phyloP scores from a whole-genome alignment of 345 rosid genomes.

The Salix dunnii region DNA sequence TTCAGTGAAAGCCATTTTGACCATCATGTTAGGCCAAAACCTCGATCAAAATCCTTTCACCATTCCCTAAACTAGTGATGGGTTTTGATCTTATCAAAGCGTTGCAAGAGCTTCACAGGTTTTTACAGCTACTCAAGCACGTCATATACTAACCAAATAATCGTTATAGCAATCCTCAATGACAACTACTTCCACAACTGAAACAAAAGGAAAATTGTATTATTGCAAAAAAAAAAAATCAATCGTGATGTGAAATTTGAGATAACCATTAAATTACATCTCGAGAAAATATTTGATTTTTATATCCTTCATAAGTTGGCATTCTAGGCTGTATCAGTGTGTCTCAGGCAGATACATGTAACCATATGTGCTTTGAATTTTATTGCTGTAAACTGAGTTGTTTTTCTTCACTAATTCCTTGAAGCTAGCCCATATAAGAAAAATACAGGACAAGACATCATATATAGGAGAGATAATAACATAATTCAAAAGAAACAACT shows the following conservation, averaged over 20 bases:
- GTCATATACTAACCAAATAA: neutral
- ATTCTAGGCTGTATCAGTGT: neutral
- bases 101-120: neutral
- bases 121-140: neutral
- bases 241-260: neutral
- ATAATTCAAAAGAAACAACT: neutral
- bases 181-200: conserved; percentile 4
- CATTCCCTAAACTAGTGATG: neutral
- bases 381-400: neutral
- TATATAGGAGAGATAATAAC: neutral
- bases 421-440: conserved; percentile 1
- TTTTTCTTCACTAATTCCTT: neutral
- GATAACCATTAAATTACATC: neutral
- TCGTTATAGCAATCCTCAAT: neutral
- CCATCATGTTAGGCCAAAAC: neutral
- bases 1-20: conserved; percentile 2
- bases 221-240: neutral
- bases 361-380: neutral
- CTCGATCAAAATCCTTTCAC: neutral
- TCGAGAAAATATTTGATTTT: neutral
- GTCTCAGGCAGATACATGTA: neutral
- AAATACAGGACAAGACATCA: conserved; percentile 7
- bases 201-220: neutral
- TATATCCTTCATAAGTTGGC: conserved; percentile 7
- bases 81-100: conserved; percentile 1